These are phyloP conservation scores for Pseudozyma tsukubaensis DNA, from an alignment of 1,284 basidiomycete species.

Conservation along the genomic window DNA sequence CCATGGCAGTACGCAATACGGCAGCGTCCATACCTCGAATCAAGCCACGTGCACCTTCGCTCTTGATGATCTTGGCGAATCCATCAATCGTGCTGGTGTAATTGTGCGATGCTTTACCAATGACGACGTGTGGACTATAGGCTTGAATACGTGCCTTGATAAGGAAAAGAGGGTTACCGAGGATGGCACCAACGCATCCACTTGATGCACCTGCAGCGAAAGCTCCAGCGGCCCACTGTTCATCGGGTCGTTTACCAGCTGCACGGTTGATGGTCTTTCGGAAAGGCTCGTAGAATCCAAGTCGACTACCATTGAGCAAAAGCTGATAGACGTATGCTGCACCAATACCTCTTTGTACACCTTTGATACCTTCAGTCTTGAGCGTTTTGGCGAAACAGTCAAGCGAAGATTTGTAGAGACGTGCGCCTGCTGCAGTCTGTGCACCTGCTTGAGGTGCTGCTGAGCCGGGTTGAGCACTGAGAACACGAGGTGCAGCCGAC, in stretches of 20 bases:
- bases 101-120: conserved; percentile 90
- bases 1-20: conserved; percentile 92
- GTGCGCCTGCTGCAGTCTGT: conserved; percentile 28
- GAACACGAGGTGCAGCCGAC: conserved; percentile 38
- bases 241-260: conserved; percentile 75
- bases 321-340: conserved; percentile 80
- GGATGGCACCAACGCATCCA: conserved; percentile 86
- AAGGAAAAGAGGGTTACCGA: conserved; percentile 94
- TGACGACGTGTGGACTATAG: conserved; percentile 78
- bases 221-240: conserved; percentile 73
- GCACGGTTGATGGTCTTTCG: conserved; percentile 78
- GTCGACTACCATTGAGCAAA: conserved; percentile 90
- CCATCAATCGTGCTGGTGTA: conserved; percentile 88
- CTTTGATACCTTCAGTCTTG: conserved; percentile 87
- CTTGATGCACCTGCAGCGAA: conserved; percentile 86
- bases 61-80: conserved; percentile 79
- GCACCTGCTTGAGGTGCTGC: conserved; percentile 41
- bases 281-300: conserved; percentile 96
- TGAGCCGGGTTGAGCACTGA: conserved; percentile 39
- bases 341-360: conserved; percentile 88
- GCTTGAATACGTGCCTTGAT: conserved; percentile 98
- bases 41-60: conserved; percentile 83
- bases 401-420: conserved; percentile 84
- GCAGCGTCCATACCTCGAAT: conserved; percentile 92
- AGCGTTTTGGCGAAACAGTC: conserved; percentile 91